A percentile compares a stretch with the other conserved stretches of the same genome.
Evolutionary conservation across 331 rosid species (phyloP).

Genomic region (Ulmus americana): DNA sequence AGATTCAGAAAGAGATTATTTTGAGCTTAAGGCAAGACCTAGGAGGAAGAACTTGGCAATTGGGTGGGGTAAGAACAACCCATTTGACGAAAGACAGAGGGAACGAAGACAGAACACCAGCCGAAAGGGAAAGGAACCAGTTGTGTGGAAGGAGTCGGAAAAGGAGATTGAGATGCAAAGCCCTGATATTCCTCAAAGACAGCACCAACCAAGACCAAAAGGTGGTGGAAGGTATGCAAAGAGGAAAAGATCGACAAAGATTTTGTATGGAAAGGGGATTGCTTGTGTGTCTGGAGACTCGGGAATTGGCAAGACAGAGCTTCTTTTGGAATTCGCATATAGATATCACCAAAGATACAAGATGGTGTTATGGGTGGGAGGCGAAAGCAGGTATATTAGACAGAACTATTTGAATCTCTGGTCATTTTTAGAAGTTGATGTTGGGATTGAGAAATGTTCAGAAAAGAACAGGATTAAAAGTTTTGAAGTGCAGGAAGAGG

Average conservation of each 20-base stretch:
- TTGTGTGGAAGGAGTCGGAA: constrained; percentile 81
- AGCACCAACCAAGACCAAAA: constrained; percentile 43
- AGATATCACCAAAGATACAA: constrained; percentile 83
- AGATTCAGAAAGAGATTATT: constrained; percentile 67
- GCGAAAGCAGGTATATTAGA: constrained; percentile 71
- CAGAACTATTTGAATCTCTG: constrained; percentile 73
- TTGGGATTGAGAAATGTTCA: constrained; percentile 60
- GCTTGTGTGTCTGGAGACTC: constrained; percentile 78
- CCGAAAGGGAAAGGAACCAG: constrained; percentile 69
- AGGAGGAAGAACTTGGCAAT: constrained; percentile 54
- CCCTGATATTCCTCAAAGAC: constrained; percentile 46
- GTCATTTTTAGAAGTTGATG: constrained; percentile 74
- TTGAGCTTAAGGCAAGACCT: constrained; percentile 71
- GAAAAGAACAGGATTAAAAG: constrained; percentile 52
- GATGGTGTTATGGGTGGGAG: constrained; percentile 84
- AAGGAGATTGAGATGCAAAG: constrained; percentile 80
- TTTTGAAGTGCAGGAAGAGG: constrained; percentile 75
- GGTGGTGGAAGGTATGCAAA: constrained; percentile 43
- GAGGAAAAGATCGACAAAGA: constrained; percentile 52
- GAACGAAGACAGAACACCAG: constrained; percentile 33
- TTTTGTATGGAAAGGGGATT: constrained; percentile 74
- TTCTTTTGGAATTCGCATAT: constrained; percentile 79
- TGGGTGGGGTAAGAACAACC: constrained; percentile 55
- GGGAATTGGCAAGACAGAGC: constrained; percentile 91
- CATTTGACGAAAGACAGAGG: constrained; percentile 52